A percentile compares a stretch with the other conserved stretches of the same genome.
Evolutionary conservation across 164 flowering plant species (phyloP).

Genomic region (Annona cherimola): DNA sequence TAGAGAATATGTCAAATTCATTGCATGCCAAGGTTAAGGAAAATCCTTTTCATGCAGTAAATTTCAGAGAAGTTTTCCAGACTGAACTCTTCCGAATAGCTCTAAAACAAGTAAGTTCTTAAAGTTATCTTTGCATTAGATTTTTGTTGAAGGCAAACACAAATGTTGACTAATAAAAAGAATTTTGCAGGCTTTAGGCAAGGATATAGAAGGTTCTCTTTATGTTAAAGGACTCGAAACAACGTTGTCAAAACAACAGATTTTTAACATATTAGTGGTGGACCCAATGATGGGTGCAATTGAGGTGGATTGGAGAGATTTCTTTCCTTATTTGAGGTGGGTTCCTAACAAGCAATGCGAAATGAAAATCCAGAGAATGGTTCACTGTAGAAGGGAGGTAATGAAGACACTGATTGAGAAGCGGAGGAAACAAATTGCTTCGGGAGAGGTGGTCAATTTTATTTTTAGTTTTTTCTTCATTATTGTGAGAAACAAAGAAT

Average conservation of each 20-base stretch:
- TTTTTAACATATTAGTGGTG: conserved; percentile 50
- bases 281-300: conserved; percentile 84
- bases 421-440: conserved; percentile 43
- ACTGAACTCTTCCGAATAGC: conserved; percentile 70
- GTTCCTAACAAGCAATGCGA: conserved; percentile 70
- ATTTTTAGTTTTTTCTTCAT: not conserved
- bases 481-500: not conserved
- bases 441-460: conserved; percentile 43
- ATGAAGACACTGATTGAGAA: conserved; percentile 59
- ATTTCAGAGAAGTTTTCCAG: conserved; percentile 54
- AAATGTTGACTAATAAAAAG: not conserved
- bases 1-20: conserved; percentile 37
- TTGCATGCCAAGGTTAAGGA: conserved; percentile 34
- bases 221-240: conserved; percentile 70
- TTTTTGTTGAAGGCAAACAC: not conserved
- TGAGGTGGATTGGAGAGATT: conserved; percentile 97
- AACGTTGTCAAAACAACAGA: conserved; percentile 54
- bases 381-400: conserved; percentile 45
- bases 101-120: conserved; percentile 62
- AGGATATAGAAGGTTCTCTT: conserved; percentile 45
- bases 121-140: not conserved
- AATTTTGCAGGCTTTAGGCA: conserved; percentile 62
- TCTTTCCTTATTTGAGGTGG: conserved; percentile 92
- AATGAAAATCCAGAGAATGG: conserved; percentile 39
- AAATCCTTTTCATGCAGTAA: conserved; percentile 40